Evolutionary conservation across 176 grass and related monocot genomes (phyloP).

Genomic region (barley (Hordeum vulgare)): MorexV3_pseudomolecules_assembly NC_058518.1:258417005-258417504

Average conservation of each 20-base stretch:
- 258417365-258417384: neutral
- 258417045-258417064: constrained; percentile 46
- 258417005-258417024: constrained; percentile 99
- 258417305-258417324: neutral
- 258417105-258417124: constrained; percentile 21
- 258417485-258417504: neutral
- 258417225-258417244: neutral
- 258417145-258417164: neutral
- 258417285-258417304: constrained; percentile 1
- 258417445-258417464: neutral
- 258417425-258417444: constrained; percentile 4
- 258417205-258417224: neutral
- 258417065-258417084: constrained; percentile 21
- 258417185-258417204: constrained; percentile 7
- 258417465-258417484: neutral
- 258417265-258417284: neutral
- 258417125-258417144: constrained; percentile 18
- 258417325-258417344: neutral
- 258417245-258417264: neutral
- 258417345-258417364: constrained; percentile 1
- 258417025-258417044: constrained; percentile 90
- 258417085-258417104: constrained; percentile 15
- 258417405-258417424: neutral
- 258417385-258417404: neutral
- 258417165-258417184: neutral